Evolutionary conservation across 768 basidiomycete species (phyloP), one percentile per base, ranked within the genome.

Genomic region (Amyloporia xantha): DNA sequence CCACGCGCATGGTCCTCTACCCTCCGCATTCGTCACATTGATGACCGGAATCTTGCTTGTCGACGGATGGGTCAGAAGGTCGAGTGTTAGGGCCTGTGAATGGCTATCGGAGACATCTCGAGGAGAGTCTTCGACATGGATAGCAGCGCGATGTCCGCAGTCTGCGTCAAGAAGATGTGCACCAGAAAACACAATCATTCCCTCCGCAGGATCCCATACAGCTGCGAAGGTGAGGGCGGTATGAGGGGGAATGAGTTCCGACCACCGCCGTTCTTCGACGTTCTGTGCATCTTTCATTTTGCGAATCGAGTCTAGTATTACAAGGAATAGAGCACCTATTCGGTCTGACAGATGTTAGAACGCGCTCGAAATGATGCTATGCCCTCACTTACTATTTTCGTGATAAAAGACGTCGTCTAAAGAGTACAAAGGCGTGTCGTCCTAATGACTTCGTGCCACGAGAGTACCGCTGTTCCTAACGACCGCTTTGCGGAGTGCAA

Each of bases 151-250:
- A 43, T 50, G 41, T 51, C 45, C 41, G n/a, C n/a, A n/a, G 9
- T 62, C 58, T 5, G 60, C 46, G 26, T 63, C 64, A 24, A 77
- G 62, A 28, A 81, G 69, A 43, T 68, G 62, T 23, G 75, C 70
- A 23, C 73, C 75, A 1, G 78, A 79, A 58, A 82, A 81, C 26
- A 74, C 72, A 51, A 81, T 68, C 54, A 81, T 70, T 27, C 77
- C 81, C 5, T 79, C 74, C 1, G 74, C 72, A 1, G 75, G 74
- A 50, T 80, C 78, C 75, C 76, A 83, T 26, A 81, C 60, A 5
- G 78, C 77, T 3, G 77, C 81, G 54, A 83, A 83, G 2, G 73
- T 78, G 52, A 82, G 65, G 2, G 72, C 78, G 23, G 75, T 66
- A 47, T 76, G 73, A 4, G 80, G 77, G 15, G 79, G 78, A 5